phyloP scores from a whole-genome alignment of 176 grass and related monocot genomes.

The Lolium perenne region DNA sequence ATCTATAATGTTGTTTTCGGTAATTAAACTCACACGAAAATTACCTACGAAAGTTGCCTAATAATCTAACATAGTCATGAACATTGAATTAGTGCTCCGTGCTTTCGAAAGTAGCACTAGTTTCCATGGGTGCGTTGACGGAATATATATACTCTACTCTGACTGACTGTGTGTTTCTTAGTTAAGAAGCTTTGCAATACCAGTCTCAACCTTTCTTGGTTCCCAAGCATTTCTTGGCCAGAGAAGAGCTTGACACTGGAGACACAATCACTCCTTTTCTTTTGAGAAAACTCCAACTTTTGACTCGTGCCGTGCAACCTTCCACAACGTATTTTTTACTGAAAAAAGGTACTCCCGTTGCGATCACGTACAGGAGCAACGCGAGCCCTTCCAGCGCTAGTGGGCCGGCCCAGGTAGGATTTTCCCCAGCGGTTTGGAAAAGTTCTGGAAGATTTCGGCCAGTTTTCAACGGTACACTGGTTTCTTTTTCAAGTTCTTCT shows the following conservation, averaged over 20 bases:
- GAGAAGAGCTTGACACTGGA: neutral
- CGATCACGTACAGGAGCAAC: too few relatives aligned
- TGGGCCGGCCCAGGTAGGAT: too few relatives aligned
- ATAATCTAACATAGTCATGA: too few relatives aligned
- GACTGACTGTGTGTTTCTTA: neutral
- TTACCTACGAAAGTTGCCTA: too few relatives aligned
- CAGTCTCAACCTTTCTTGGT: neutral
- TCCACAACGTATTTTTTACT: neutral
- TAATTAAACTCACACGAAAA: too few relatives aligned
- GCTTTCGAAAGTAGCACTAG: neutral
- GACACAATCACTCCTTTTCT: neutral
- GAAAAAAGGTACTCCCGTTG: too few relatives aligned
- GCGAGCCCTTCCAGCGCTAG: too few relatives aligned
- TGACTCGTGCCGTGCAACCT: neutral
- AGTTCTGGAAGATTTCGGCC: too few relatives aligned
- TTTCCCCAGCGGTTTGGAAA: too few relatives aligned
- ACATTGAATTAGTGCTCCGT: neutral
- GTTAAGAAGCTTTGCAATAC: neutral
- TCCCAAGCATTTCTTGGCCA: neutral
- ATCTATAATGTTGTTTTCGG: too few relatives aligned
- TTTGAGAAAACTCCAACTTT: neutral
- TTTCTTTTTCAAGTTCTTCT: too few relatives aligned
- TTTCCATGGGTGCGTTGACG: neutral
- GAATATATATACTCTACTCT: neutral
- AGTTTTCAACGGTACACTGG: too few relatives aligned